Base-by-base conservation (phyloP, 2,329 filamentous ascomycete species). In the Helotiales sp. region DNA sequence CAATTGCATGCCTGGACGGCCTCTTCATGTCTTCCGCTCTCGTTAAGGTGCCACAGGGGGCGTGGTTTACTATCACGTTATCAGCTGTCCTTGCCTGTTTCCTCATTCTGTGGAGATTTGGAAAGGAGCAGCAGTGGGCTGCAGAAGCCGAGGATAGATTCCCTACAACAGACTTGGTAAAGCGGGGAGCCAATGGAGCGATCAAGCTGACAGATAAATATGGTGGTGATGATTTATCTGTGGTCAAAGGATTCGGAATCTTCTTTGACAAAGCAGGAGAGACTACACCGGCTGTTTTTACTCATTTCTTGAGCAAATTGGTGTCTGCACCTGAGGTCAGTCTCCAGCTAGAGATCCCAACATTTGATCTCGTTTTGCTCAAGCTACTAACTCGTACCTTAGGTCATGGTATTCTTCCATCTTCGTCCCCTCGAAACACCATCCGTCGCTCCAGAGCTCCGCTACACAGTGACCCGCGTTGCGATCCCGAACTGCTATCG, bases 191-290 rank as follows among this genome's bases (percentile, higher is more conserved):
- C 29, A 75, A 77, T 48, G 75, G 76, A 2, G 60, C 66, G 15
- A 67, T 82, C 13, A 59, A 55, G 19, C 70, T 81, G 1, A 72
- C 75, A 0, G 65, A 72, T 8, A 61, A 65, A 6, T 80, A 75
- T 54, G 75, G 75, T 7, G 70, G 70, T 10, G 70, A 67, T 34
- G 59, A 57, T 25, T 62, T 81, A 22, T 79, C 76, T 33, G 74
- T 74, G 0, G 81, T 83, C 52, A 78, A 76, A 60, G 89, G 79
- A 22, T 80, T 83, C 22, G 89, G 87, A 1, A 85, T 92, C 54
- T 92, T 90, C 76, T 91, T 92, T 69, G 89, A 92, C 74, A 92
- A 93, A 72, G 80, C 83, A 0, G 88, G 88, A 34, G 81, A 84
- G 46, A 80, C 80, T 3, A 84, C 82, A 0, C 87, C 86, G 1